A percentile compares a stretch with the other conserved stretches of the same genome.
Evolutionary conservation across 192 early-diverging fungal genomes (phyloP).

Genomic region (Funneliformis geosporum): DNA sequence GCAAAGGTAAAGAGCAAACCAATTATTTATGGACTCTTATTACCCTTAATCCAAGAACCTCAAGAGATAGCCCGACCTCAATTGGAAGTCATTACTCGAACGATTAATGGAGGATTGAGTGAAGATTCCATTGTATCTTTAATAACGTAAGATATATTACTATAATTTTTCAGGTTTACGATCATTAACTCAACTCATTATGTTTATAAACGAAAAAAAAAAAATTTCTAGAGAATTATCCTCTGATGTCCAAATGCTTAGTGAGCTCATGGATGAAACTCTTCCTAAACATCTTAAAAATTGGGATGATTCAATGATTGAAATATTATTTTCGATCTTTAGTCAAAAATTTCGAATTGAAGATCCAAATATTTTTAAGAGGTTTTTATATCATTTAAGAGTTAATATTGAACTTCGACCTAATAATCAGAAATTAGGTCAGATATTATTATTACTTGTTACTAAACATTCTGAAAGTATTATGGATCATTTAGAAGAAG

Average conservation of each 20-base stretch:
- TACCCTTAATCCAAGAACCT: constrained; percentile 16
- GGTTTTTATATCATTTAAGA: constrained; percentile 2
- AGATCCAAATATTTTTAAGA: background rate
- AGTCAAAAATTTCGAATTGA: constrained; percentile 21
- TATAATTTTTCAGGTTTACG: background rate
- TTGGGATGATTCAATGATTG: constrained; percentile 24
- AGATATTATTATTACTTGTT: constrained; percentile 24
- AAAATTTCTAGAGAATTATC: constrained; percentile 10
- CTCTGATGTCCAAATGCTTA: background rate
- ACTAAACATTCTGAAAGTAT: constrained; percentile 22
- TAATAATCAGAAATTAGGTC: constrained; percentile 22
- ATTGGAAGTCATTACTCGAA: constrained; percentile 20
- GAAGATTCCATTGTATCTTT: constrained; percentile 3
- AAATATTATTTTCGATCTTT: constrained; percentile 16
- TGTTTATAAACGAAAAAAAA: background rate
- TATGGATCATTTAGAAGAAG: constrained; percentile 4
- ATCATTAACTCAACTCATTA: background rate
- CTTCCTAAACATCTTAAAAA: background rate
- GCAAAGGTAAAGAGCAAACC: constrained; percentile 17
- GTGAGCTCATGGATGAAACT: background rate
- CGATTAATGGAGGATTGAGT: constrained; percentile 10
- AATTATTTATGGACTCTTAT: constrained; percentile 18
- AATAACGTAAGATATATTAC: background rate
- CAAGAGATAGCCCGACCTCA: constrained; percentile 4
- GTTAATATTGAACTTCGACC: constrained; percentile 21